Evolutionary conservation across 2,329 filamentous ascomycete species (phyloP).

Genomic region (Phaeosphaeriaceae sp.): DNA sequence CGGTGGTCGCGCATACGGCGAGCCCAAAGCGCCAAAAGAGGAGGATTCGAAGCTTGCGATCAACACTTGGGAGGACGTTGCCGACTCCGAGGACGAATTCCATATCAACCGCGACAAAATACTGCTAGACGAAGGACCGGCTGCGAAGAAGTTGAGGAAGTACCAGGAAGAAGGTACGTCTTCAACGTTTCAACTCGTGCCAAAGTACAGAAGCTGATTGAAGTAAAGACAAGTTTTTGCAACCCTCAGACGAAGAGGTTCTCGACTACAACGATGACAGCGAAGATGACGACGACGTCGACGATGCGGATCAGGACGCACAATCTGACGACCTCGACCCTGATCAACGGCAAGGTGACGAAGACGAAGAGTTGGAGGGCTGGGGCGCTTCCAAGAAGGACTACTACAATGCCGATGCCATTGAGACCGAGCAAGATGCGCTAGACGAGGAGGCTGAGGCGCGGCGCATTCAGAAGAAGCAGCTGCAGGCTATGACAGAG

Average conservation of each 20-base stretch:
- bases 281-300: conserved; percentile 42
- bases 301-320: conserved; percentile 48
- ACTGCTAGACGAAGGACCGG: conserved; percentile 80
- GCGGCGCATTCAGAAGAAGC: conserved; percentile 86
- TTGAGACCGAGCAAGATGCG: conserved; percentile 75
- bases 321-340: conserved; percentile 42
- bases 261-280: conserved; percentile 60
- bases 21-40: conserved; percentile 42
- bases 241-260: conserved; percentile 69
- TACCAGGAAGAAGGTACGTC: conserved; percentile 69
- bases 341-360: conserved; percentile 42
- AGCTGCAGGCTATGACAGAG: conserved; percentile 85
- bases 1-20: conserved; percentile 53
- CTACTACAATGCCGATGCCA: conserved; percentile 88
- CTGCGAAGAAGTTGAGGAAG: conserved; percentile 77
- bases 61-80: conserved; percentile 79
- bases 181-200: too few relatives aligned
- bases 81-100: conserved; percentile 94
- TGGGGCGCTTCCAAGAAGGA: conserved; percentile 91
- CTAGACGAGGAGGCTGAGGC: conserved; percentile 93
- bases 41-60: conserved; percentile 63
- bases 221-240: conserved; percentile 61
- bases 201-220: conserved; percentile 8
- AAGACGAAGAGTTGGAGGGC: conserved; percentile 67
- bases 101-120: conserved; percentile 87